Evolutionary conservation across 345 rosid genomes (phyloP).

Genomic region (Salix purpurea): DNA sequence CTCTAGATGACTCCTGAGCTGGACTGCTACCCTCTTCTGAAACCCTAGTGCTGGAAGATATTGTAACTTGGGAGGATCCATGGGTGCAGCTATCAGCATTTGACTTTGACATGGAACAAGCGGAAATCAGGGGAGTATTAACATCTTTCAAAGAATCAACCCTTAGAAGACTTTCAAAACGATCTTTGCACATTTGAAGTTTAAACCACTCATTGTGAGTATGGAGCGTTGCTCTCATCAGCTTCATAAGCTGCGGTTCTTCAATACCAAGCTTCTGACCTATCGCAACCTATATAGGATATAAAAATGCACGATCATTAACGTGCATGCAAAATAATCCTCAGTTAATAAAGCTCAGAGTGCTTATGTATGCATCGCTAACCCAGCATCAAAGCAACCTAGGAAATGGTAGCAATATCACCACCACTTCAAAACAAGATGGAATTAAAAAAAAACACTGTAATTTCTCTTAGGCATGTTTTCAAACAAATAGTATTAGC

Average conservation of each 20-base stretch:
- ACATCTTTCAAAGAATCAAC: constrained; percentile 67
- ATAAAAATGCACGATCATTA: constrained; percentile 42
- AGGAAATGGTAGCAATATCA: too few relatives aligned
- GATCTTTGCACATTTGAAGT: constrained; percentile 75
- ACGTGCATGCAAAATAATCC: neutral
- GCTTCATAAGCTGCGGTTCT: constrained; percentile 85
- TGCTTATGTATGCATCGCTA: neutral
- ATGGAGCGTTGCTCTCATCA: constrained; percentile 84
- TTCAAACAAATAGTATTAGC: too few relatives aligned
- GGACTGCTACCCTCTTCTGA: constrained; percentile 82
- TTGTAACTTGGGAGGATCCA: constrained; percentile 70
- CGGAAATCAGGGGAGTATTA: constrained; percentile 43
- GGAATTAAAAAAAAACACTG: too few relatives aligned
- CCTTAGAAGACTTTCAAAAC: constrained; percentile 42
- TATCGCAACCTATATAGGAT: constrained; percentile 56
- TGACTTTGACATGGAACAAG: constrained; percentile 49
- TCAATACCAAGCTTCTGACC: constrained; percentile 75
- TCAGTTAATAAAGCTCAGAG: neutral
- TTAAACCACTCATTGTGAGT: constrained; percentile 87
- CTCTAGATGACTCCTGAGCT: constrained; percentile 62
- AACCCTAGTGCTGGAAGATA: constrained; percentile 57
- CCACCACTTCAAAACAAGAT: too few relatives aligned
- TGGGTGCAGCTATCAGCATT: constrained; percentile 61
- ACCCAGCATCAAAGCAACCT: neutral
- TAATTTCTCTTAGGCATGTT: too few relatives aligned